Base-by-base conservation (phyloP, 768 basidiomycete genomes). In the Omphalotus guepiniiformis region DNA sequence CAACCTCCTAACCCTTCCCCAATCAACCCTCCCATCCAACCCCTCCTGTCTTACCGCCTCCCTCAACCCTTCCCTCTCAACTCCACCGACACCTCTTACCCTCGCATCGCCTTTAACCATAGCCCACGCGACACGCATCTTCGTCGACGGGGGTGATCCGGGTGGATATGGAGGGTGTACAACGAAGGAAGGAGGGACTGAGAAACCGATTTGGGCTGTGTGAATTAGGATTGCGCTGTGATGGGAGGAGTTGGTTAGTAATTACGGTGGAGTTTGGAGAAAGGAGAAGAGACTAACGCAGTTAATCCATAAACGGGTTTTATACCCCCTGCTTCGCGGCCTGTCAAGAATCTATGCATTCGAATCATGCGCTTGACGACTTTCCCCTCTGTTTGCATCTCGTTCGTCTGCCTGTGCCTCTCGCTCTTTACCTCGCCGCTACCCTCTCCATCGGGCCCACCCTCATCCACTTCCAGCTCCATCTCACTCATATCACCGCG, bases 251-350 rank as follows among this genome's bases (percentile, higher is more conserved):
- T 13, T 23, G 16, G 22, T 38, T 27, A 27, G 12, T 11, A 5
- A 18, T 25, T n/a, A n/a, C 8, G 37, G 13, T 3, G 2, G 9
- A 30, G 23, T 15, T 27, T 22, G 8, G 19, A 21, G 7, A 34
- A 19, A 18, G 27, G 51, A 45, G 32, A 16, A 39, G 36, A 8
- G 6, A 76, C 86, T 53, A 61, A 93, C 90, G 91, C 82, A 23
- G 92, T 95, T 7, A 95, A 65, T 6, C 92, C 92, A 54, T 82
- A 89, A 0, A 94, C 79, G n/a, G 92, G 92, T 57, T 91, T 93
- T 12, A 90, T 78, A 0, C 92, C 91, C 12, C 83, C 82, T 2
- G 76, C 80, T 60, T 95, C 92, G 34, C 91, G 70, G 0, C 93
- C 93, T 1, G 92, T 95, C 42, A 93, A 70, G 69, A 95, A 95